These are phyloP conservation scores for Microbotryum violaceum DNA, from an alignment of 1,284 basidiomycete genomes.

Conservation along the genomic window DNA sequence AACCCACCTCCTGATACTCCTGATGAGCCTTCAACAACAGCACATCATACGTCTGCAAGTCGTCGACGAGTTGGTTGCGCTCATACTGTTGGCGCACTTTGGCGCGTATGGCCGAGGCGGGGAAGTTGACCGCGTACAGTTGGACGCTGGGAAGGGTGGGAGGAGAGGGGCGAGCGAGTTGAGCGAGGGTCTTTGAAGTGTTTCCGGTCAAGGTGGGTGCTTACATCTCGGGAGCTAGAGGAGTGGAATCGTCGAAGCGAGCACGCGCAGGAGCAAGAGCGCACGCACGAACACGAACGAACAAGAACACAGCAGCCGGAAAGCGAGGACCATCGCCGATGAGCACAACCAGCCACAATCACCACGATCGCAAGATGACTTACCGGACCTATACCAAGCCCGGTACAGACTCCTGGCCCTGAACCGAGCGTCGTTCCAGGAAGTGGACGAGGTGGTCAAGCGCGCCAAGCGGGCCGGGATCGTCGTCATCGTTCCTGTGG, in stretches of 20 bases:
- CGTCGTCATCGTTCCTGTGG: conserved; percentile 55
- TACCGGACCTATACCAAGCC: conserved; percentile 76
- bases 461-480: conserved; percentile 85
- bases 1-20: conserved; percentile 67
- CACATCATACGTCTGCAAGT: conserved; percentile 77
- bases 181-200: background rate
- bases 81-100: conserved; percentile 85
- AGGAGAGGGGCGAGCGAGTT: background rate
- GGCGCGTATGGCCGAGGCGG: conserved; percentile 71
- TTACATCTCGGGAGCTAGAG: background rate
- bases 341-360: too few relatives aligned
- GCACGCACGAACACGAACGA: conserved; percentile 6
- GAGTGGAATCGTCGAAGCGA: background rate
- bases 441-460: conserved; percentile 54
- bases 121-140: conserved; percentile 75
- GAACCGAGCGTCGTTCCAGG: conserved; percentile 59
- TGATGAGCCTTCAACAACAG: conserved; percentile 76
- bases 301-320: conserved; percentile 1
- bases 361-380: background rate
- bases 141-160: conserved; percentile 80
- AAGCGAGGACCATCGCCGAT: background rate
- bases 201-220: background rate
- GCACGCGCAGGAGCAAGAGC: background rate
- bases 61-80: conserved; percentile 70
- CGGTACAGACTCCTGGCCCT: conserved; percentile 76